Conservation (phyloP, 2,329 filamentous ascomycete species). For the Hypoxylon sp. region DNA sequence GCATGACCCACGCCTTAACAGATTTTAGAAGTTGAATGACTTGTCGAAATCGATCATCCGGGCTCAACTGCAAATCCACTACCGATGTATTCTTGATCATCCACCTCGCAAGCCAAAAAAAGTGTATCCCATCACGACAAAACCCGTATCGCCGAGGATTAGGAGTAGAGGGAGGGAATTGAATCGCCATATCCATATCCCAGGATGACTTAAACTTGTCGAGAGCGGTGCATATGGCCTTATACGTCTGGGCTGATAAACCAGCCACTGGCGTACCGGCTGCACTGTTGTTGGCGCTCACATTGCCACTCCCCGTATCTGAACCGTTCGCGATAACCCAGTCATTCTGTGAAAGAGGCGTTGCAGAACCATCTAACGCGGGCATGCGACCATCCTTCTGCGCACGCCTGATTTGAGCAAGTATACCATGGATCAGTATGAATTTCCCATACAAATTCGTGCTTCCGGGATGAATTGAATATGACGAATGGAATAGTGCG, state of each 20-base stretch:
- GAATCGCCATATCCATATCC: conserved; percentile 77
- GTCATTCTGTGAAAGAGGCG: conserved; percentile 71
- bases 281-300: conserved; percentile 63
- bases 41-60: conserved; percentile 73
- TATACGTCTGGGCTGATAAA: conserved; percentile 63
- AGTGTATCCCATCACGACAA: conserved; percentile 79
- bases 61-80: conserved; percentile 67
- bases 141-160: conserved; percentile 75
- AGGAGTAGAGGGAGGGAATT: conserved; percentile 73
- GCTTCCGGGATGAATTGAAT: conserved; percentile 73
- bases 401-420: conserved; percentile 70
- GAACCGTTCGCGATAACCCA: conserved; percentile 66
- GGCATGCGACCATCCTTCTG: conserved; percentile 60
- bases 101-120: conserved; percentile 79
- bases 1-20: conserved; percentile 72
- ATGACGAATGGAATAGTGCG: conserved; percentile 71
- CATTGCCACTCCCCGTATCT: conserved; percentile 59
- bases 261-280: conserved; percentile 63
- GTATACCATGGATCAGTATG: conserved; percentile 78
- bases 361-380: conserved; percentile 61
- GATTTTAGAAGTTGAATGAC: conserved; percentile 74
- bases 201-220: conserved; percentile 81
- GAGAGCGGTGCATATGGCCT: conserved; percentile 69
- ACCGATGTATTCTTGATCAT: conserved; percentile 72
- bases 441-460: conserved; percentile 84